These are phyloP conservation scores for Acanthamoeba culbertsoni DNA, from an alignment of 208 protist genomes.

Conservation along the genomic window DNA sequence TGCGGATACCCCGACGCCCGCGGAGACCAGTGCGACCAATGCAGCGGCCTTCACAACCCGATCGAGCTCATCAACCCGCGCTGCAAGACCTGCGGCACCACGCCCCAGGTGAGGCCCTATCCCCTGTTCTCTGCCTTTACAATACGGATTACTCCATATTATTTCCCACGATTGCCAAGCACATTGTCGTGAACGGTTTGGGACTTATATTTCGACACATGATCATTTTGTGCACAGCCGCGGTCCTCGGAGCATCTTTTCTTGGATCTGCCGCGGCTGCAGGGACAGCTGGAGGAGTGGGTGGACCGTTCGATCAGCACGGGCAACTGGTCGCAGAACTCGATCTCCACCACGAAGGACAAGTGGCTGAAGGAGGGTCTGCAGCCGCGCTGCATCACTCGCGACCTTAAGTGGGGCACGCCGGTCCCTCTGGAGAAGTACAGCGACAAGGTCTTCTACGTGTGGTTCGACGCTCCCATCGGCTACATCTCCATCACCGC, in stretches of 20 bases:
- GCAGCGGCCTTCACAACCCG: conserved; percentile 79
- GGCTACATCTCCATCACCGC: conserved; percentile 89
- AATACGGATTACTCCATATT: too few species aligned
- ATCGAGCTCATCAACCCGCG: conserved; percentile 79
- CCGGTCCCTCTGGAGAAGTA: conserved; percentile 83
- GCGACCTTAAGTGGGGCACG: conserved; percentile 88
- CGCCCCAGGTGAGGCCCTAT: conserved; percentile 41
- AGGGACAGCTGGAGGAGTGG: conserved; percentile 65
- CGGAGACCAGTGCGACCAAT: conserved; percentile 90
- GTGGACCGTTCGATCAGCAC: conserved; percentile 45
- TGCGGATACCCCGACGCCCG: conserved; percentile 82
- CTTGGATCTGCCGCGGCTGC: conserved; percentile 77
- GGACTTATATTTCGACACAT: too few species aligned
- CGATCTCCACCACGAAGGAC: conserved; percentile 73
- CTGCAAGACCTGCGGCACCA: conserved; percentile 73
- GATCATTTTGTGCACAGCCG: background rate
- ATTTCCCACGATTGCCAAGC: too few species aligned
- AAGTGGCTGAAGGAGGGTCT: conserved; percentile 84
- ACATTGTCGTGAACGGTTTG: too few species aligned
- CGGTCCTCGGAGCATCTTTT: conserved; percentile 80
- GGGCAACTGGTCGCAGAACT: conserved; percentile 63
- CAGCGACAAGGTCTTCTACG: conserved; percentile 85
- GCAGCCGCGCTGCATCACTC: conserved; percentile 85
- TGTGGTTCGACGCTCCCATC: conserved; percentile 91
- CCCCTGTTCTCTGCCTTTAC: too few species aligned